Base-by-base conservation (phyloP, 306 rosid genomes). In the Quillaja saponaria region DNA sequence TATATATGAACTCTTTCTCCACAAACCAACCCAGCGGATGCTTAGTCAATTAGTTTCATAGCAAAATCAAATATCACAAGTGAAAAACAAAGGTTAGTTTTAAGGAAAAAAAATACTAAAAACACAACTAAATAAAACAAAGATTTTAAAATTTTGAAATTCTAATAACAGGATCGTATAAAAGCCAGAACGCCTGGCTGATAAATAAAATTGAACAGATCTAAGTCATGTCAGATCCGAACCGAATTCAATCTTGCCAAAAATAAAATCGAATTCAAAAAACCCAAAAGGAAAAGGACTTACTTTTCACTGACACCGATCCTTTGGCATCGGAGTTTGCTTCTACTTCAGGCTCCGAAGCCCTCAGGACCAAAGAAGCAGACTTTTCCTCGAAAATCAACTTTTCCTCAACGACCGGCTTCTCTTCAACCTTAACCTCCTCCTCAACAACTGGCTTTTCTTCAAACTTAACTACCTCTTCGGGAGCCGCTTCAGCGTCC, bases 221-320 rank as follows among this genome's bases (percentile, higher is more conserved):
- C 33, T 55, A n/a, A 5, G 12, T 31, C 25, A 16, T 13, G 20
- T 46, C 35, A 16, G 20, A 66, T 48, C 45, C 31, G 34, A 18
- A 2, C 6, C 7, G 3, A 11, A 25, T 7, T 16, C 5, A 10
- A 9, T 33, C 33, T 16, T 48, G 49, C 18, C 44, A 18, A 16
- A 63, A 56, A 48, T n/a, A n/a, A 15, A 18, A 2, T 10, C 7
- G 3, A 11, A 25, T 7, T 16, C 5, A 10, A 9, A 1, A 21
- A n/a, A 11, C 0, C 19, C 2, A 0, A 15, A 12, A 25, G 16
- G 34, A 63, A 46, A 12, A 8, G 3, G 14, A 71, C 88, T 85
- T 76, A 89, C 99, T 83, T 76, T 68, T 82, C 52, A 69, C 62
- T 39, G 21, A 15, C 78, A 31, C 74, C 37, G 42, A 58, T 9